Evolutionary conservation across 805 yeast genomes (phyloP).

Genomic region (Metschnikowia lunata): DNA sequence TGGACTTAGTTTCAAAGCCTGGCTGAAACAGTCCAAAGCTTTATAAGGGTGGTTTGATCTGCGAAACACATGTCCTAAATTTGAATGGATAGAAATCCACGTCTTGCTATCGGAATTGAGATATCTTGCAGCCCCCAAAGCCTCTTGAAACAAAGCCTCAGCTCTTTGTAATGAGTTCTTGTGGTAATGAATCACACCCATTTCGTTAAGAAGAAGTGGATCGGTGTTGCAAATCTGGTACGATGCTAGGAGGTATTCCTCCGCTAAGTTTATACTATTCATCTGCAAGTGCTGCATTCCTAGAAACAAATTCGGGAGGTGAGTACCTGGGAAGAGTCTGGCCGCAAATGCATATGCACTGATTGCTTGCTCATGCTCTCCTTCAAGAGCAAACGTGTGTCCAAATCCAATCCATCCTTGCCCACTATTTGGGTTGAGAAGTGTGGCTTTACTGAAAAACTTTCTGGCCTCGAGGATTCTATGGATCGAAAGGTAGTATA

Average conservation of each 20-base stretch:
- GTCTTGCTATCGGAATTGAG: slow-evolving; percentile 76
- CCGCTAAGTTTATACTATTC: slow-evolving; percentile 77
- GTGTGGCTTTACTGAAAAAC: slow-evolving; percentile 83
- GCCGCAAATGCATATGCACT: slow-evolving; percentile 97
- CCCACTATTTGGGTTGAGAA: slow-evolving; percentile 83
- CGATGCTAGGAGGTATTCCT: slow-evolving; percentile 76
- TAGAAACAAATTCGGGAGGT: slow-evolving; percentile 79
- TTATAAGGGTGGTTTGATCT: slow-evolving; percentile 55
- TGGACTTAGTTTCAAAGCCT: slow-evolving; percentile 65
- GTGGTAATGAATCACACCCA: slow-evolving; percentile 89
- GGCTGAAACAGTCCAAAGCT: slow-evolving; percentile 71
- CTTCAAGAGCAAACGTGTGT: slow-evolving; percentile 94
- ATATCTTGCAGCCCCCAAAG: slow-evolving; percentile 62
- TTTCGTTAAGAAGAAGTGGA: slow-evolving; percentile 83
- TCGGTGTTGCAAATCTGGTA: slow-evolving; percentile 76
- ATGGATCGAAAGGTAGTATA: slow-evolving; percentile 73
- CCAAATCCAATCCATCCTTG: slow-evolving; percentile 99
- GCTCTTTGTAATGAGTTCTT: slow-evolving; percentile 63
- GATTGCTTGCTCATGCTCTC: slow-evolving; percentile 98
- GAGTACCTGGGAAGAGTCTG: slow-evolving; percentile 84
- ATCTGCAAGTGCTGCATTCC: slow-evolving; percentile 96
- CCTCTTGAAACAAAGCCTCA: slow-evolving; percentile 64
- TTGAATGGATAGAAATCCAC: slow-evolving; percentile 80
- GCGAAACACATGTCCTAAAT: slow-evolving; percentile 85
- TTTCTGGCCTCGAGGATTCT: slow-evolving; percentile 79